Base-by-base conservation (phyloP, 2,329 filamentous ascomycete species). In the Clarireedia hainanense region DNA sequence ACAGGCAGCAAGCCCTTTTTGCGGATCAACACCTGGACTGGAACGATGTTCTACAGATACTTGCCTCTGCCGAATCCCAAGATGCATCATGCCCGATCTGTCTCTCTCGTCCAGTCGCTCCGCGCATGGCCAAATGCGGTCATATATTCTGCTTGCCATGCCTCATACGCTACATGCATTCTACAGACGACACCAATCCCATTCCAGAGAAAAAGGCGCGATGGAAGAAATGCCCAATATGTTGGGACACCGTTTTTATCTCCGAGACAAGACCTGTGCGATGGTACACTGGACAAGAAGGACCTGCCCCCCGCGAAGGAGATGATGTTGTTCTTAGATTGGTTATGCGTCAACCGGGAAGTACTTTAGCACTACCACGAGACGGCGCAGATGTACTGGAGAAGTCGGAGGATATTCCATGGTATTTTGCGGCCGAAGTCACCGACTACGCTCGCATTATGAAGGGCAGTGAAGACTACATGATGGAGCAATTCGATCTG, bases 61-160 rank as follows among this genome's bases (percentile, higher is more conserved):
- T 99, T 63, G 94, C 89, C 7, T 97, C 92, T 2, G 82, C 88
- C 56, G 85, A 94, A 70, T 96, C 91, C 0, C 94, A 99, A 72
- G 79, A 84, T 45, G 82, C 91, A 2, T 90, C 88, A 23, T 99
- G 94, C 69, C 94, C 94, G 0, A 99, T 99, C 54, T 99, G 94
- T 68, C 80, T 99, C 27, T 95, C 88, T 2, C 89, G 88, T 55
- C 94, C 94, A 1, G 89, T 95, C 17, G 94, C 94, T 6, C 91
- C 94, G 34, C 85, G 94, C 55, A 99, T 99, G 92, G 91, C 94
- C 43, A 92, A 86, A 68, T 99, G 94, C 67, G 94, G 94, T 1
- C 94, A 99, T 69, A 96, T 99, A 12, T 97, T 96, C 70, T 99
- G 94, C 69, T 75, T 97, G 36, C 86, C 94, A 5, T 99, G 94